A percentile compares a stretch with the other conserved stretches of the same genome.
Conservation (phyloP, 2,329 filamentous ascomycete genomes). For the Fusarium albidum region DNA sequence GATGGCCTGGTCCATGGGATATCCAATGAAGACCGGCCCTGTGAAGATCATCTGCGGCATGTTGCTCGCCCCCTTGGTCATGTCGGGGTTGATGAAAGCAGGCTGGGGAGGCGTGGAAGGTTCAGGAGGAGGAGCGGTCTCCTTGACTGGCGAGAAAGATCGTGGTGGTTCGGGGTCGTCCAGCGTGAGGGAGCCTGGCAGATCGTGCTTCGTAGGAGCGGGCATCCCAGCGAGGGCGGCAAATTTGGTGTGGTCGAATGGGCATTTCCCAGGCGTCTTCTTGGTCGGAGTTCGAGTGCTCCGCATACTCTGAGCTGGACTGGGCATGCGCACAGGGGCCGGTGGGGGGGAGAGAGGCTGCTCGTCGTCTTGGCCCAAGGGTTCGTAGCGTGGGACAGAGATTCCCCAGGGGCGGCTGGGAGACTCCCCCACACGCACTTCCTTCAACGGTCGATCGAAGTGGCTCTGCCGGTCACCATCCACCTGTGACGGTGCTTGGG, state of each 20-base stretch:
- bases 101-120: constrained; percentile 49
- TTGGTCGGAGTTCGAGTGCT: constrained; percentile 38
- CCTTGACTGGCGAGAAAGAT: constrained; percentile 35
- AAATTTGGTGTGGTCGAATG: constrained; percentile 63
- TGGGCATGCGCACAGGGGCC: constrained; percentile 62
- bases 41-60: constrained; percentile 83
- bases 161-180: constrained; percentile 18
- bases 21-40: constrained; percentile 93
- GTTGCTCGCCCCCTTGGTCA: constrained; percentile 42
- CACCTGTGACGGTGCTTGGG: constrained; percentile 42
- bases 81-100: constrained; percentile 59
- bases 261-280: constrained; percentile 59
- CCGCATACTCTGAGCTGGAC: constrained; percentile 41
- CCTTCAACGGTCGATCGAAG: constrained; percentile 86
- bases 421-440: constrained; percentile 92
- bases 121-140: constrained; percentile 28
- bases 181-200: constrained; percentile 17
- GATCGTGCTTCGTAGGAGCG: constrained; percentile 21
- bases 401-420: constrained; percentile 95
- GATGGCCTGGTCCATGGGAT: constrained; percentile 83
- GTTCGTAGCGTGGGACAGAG: constrained; percentile 71
- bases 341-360: constrained; percentile 65
- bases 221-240: constrained; percentile 44
- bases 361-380: constrained; percentile 45
- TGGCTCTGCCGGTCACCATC: constrained; percentile 72